Conservation (phyloP, 495 filamentous ascomycete genomes). For the Endocarpon pusillum region DNA sequence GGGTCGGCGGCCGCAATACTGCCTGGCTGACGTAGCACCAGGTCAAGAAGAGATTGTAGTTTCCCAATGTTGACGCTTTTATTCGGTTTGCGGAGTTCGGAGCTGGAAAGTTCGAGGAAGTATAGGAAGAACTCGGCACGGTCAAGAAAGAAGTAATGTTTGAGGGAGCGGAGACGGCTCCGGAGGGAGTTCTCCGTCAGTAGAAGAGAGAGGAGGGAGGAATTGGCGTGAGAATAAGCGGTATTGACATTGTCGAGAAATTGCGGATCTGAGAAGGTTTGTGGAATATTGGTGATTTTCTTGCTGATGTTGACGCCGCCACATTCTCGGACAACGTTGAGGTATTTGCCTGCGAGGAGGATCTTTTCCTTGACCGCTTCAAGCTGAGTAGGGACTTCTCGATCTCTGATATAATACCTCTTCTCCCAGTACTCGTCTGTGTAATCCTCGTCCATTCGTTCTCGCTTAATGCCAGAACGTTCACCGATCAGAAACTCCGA, state of each 20-base stretch:
- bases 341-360: constrained; percentile 85
- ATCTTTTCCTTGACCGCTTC: constrained; percentile 88
- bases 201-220: constrained; percentile 78
- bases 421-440: constrained; percentile 99
- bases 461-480: constrained; percentile 83
- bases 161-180: constrained; percentile 68
- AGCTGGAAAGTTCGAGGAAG: constrained; percentile 78
- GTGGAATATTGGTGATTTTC: constrained; percentile 71
- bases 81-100: constrained; percentile 75
- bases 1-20: constrained; percentile 87
- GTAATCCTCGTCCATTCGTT: constrained; percentile 85
- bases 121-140: constrained; percentile 95
- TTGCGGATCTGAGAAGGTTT: constrained; percentile 73
- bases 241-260: constrained; percentile 91
- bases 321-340: constrained; percentile 94
- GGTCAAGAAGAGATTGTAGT: constrained; percentile 81
- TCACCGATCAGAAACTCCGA: constrained; percentile 89
- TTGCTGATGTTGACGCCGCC: constrained; percentile 91
- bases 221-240: constrained; percentile 89
- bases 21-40: constrained; percentile 86
- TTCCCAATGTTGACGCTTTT: constrained; percentile 81
- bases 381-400: constrained; percentile 83
- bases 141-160: constrained; percentile 98
- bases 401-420: constrained; percentile 80
- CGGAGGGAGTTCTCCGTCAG: constrained; percentile 85